phyloP scores from a whole-genome alignment of 768 basidiomycete genomes.

The Porpolomopsis calyptriformis region DNA sequence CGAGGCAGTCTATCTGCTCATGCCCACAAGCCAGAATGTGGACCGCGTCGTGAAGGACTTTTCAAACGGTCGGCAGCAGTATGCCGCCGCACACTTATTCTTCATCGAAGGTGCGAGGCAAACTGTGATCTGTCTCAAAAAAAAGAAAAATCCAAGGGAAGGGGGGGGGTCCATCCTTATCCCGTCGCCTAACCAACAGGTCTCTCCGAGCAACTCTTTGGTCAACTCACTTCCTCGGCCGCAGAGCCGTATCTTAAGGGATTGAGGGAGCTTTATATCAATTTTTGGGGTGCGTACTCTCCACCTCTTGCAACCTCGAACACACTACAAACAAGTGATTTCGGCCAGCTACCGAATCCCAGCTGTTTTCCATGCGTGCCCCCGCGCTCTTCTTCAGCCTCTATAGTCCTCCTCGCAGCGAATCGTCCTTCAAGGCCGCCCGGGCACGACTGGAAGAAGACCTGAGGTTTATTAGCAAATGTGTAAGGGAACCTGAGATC shows the following conservation, averaged over 20 bases:
- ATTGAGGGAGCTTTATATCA: conserved; percentile 81
- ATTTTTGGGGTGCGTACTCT: conserved; percentile 76
- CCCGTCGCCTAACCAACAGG: conserved; percentile 47
- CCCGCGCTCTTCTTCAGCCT: conserved; percentile 82
- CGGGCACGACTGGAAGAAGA: conserved; percentile 81
- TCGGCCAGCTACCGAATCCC: conserved; percentile 66
- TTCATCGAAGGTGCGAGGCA: conserved; percentile 68
- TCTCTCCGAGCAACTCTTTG: conserved; percentile 66
- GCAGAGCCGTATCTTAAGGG: conserved; percentile 70
- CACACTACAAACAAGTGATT: conserved; percentile 5
- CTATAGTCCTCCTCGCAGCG: conserved; percentile 74
- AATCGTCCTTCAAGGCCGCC: conserved; percentile 53
- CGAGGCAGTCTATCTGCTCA: conserved; percentile 89
- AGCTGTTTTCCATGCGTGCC: conserved; percentile 68
- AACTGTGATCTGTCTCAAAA: too few species aligned
- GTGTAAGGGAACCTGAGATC: conserved; percentile 38
- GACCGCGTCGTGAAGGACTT: conserved; percentile 87
- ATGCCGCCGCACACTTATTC: conserved; percentile 81
- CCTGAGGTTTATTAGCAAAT: conserved; percentile 61
- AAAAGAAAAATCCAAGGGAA: too few species aligned
- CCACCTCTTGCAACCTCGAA: not conserved
- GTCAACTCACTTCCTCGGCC: conserved; percentile 60
- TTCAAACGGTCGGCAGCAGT: conserved; percentile 43
- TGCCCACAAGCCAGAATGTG: conserved; percentile 91
- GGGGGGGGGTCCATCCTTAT: too few species aligned